Percentiles rank a stretch among this genome's conserved stretches.
Conservation (phyloP, 2,329 filamentous ascomycete genomes). For the Aspergillus sp. region DNA sequence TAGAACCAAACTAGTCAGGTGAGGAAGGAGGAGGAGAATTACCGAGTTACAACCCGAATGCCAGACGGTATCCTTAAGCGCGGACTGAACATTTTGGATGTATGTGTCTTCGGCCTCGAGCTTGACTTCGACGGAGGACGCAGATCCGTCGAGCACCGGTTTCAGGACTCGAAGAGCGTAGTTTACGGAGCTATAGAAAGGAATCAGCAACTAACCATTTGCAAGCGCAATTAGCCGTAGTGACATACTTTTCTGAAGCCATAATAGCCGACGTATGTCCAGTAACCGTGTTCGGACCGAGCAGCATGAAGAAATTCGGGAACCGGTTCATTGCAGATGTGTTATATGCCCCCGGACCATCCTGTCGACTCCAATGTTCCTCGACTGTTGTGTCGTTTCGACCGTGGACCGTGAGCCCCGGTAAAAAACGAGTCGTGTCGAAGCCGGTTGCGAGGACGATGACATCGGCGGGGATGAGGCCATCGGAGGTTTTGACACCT, state of each 20-base stretch:
- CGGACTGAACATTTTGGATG: conserved; percentile 50
- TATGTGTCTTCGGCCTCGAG: conserved; percentile 52
- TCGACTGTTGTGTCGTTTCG: conserved; percentile 3
- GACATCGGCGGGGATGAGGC: conserved; percentile 12
- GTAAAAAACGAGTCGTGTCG: conserved; percentile 6
- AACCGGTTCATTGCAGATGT: conserved; percentile 4
- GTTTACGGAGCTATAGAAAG: conserved; percentile 51
- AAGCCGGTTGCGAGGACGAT: conserved; percentile 17
- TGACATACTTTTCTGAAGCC: conserved; percentile 58
- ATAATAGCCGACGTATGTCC: conserved; percentile 59
- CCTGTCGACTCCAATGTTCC: conserved; percentile 30
- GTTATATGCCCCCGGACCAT: conserved; percentile 15
- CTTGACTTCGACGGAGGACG: conserved; percentile 51
- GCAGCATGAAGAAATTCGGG: conserved; percentile 10
- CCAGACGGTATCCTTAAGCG: conserved; percentile 52
- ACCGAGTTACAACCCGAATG: conserved; percentile 41
- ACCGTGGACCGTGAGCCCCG: conserved; percentile 3
- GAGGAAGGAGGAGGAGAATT: not conserved
- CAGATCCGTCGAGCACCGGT: conserved; percentile 53
- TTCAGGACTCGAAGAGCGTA: conserved; percentile 63
- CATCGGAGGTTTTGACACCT: conserved; percentile 32
- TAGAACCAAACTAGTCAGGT: not conserved
- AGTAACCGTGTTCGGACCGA: conserved; percentile 25
- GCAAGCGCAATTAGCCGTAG: not conserved
- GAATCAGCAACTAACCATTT: not conserved